Base-by-base conservation (phyloP, 2,329 filamentous ascomycete species). In the Penicillium aurantiogriseum region DNA sequence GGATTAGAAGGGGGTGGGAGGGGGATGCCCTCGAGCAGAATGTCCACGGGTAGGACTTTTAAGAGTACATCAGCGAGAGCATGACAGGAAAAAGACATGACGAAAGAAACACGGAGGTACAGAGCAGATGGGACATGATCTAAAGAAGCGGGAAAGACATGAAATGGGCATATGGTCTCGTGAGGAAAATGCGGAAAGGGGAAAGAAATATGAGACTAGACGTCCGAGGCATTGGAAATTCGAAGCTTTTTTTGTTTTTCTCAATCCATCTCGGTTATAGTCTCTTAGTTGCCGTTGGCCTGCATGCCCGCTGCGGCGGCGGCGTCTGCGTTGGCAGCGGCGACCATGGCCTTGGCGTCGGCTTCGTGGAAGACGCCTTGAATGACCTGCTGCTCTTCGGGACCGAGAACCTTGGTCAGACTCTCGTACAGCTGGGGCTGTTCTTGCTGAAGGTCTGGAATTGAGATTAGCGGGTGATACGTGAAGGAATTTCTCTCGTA, bases 391-490 rank as follows among this genome's bases (percentile, higher is more conserved):
- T 94, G 90, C 71, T 97, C 92, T 49, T 94, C 90, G 0, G 86
- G 81, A 38, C 85, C 87, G 40, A 97, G 84, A 60, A 91, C 89
- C 65, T 88, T 86, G 23, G 91, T 91, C 57, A 99, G 81, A 58
- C 82, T 88, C 43, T 87, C 81, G 73, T 97, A 99, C 65, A 96
- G 88, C 65, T 92, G 89, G 17, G 93, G 92, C 70, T 97, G 92
- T 68, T 92, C 89, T 78, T 89, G 87, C 84, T 97, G 91, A 71
- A 97, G 85, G 75, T 85, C 92, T 96, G 71, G 25, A 45, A 10
- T 33, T 27, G 25, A 27, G 44, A 52, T 71, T 63, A 67, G 68
- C 75, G 58, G 76, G 73, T 58, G 47, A 53, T 25, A n/a, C 23
- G 5, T 40, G 13, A 6, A 25, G 8, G 25, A 25, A 27, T 9